Conservation (phyloP, 768 basidiomycete genomes). For the Rubroboletus pulcherrimus region DNA sequence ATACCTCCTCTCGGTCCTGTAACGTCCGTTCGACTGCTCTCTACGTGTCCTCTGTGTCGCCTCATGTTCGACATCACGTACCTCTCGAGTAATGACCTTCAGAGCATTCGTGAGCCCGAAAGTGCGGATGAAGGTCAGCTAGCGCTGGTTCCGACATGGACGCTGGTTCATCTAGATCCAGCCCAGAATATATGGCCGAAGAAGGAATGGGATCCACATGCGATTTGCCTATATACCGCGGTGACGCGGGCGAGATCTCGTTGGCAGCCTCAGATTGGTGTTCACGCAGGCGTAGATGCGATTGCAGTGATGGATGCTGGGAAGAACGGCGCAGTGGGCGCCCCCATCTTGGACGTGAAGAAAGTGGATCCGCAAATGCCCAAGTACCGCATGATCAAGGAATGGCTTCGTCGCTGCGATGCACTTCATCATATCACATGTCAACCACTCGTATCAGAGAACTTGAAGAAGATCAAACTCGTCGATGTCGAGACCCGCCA, state of each 20-base stretch:
- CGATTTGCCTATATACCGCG: neutral
- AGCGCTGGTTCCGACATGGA: neutral
- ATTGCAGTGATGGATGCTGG: neutral
- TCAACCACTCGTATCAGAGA: neutral
- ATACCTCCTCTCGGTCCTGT: neutral
- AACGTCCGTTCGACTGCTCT: neutral
- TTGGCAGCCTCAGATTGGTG: slow-evolving; percentile 3
- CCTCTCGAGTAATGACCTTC: neutral
- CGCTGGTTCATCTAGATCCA: neutral
- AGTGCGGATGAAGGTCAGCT: neutral
- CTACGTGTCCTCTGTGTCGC: neutral
- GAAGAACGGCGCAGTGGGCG: neutral
- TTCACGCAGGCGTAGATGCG: neutral
- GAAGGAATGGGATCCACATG: neutral
- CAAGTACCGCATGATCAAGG: neutral
- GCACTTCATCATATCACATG: neutral
- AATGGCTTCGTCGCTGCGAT: neutral
- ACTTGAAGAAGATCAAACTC: neutral
- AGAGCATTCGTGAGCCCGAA: neutral
- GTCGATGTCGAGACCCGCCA: neutral
- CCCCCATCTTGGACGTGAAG: neutral
- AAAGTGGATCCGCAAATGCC: neutral
- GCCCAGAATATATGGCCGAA: neutral
- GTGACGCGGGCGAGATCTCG: slow-evolving; percentile 1
- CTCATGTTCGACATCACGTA: neutral